A percentile compares a stretch with the other conserved stretches of the same genome.
Evolutionary conservation across 1,139 yeast genomes (phyloP).

Genomic region (Nakaseomyces uthaithaninus): DNA sequence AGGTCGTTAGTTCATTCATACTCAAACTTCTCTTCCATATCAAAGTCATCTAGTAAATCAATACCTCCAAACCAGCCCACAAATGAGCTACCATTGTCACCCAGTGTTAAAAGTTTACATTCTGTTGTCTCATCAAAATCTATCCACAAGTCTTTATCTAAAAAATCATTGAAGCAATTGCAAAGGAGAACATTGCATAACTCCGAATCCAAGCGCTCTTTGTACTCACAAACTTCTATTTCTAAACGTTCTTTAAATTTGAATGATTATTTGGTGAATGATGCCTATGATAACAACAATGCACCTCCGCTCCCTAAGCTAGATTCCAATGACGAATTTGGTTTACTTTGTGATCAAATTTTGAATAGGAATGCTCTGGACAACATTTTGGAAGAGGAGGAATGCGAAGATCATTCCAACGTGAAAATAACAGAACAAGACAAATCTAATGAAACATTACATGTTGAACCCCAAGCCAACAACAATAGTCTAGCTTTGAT

Average conservation of each 20-base stretch:
- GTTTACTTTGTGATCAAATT: constrained; percentile 27
- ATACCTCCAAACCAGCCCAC: background rate
- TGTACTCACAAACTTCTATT: constrained; percentile 30
- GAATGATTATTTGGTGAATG: constrained; percentile 23
- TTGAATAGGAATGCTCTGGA: constrained; percentile 26
- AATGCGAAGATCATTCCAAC: constrained; percentile 9
- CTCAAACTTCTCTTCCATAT: constrained; percentile 7
- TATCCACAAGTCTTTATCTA: constrained; percentile 16
- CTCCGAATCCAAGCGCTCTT: constrained; percentile 29
- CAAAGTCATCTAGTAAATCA: constrained; percentile 9
- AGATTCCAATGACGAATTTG: constrained; percentile 26
- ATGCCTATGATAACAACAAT: constrained; percentile 9
- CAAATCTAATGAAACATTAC: background rate
- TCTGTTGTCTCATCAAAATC: constrained; percentile 3
- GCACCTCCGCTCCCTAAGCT: constrained; percentile 20
- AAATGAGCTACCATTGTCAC: constrained; percentile 5
- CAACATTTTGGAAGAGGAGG: constrained; percentile 24
- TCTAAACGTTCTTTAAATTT: constrained; percentile 32
- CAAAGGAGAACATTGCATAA: constrained; percentile 23
- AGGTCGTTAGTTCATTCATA: constrained; percentile 1
- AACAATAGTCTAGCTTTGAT: background rate
- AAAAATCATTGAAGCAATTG: constrained; percentile 11
- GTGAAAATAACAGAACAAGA: background rate
- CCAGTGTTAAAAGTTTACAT: constrained; percentile 7
- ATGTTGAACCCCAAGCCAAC: background rate